Percentiles rank a stretch among this genome's conserved stretches.
Conservation (phyloP, 306 rosid species). For the Ormosia semicastrata region DNA sequence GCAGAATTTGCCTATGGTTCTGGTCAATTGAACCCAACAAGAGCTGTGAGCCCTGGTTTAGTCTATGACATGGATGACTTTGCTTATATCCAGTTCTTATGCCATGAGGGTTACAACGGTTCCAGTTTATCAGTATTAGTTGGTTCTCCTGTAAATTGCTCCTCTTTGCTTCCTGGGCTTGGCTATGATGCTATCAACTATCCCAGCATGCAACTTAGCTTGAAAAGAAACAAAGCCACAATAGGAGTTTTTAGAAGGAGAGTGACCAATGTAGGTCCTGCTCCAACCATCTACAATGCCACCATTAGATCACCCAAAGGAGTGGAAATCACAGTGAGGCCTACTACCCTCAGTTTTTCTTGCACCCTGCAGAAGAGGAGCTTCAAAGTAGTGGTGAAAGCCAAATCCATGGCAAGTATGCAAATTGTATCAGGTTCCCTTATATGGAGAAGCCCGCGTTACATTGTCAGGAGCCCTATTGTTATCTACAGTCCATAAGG, state of each 20-base stretch:
- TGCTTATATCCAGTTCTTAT: conserved; percentile 66
- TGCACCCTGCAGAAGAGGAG: conserved; percentile 47
- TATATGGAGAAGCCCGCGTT: conserved; percentile 56
- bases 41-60: conserved; percentile 74
- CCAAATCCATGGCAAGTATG: conserved; percentile 34
- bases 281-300: conserved; percentile 51
- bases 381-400: conserved; percentile 75
- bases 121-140: conserved; percentile 44
- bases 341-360: conserved; percentile 49
- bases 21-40: conserved; percentile 74
- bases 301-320: conserved; percentile 65
- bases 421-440: conserved; percentile 59
- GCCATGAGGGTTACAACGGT: conserved; percentile 68
- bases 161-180: conserved; percentile 62
- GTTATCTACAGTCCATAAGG: conserved; percentile 53
- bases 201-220: conserved; percentile 66
- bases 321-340: conserved; percentile 60
- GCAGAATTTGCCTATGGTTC: conserved; percentile 85
- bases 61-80: conserved; percentile 70
- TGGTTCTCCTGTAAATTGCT: conserved; percentile 65
- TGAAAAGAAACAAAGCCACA: conserved; percentile 32
- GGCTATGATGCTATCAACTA: conserved; percentile 89
- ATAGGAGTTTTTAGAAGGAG: conserved; percentile 51
- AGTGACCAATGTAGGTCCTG: conserved; percentile 80
- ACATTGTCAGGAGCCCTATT: conserved; percentile 71